These are phyloP conservation scores for Thermomucor indicae-seudaticae DNA, from an alignment of 371 early-diverging fungal genomes.

Conservation along the genomic window DNA sequence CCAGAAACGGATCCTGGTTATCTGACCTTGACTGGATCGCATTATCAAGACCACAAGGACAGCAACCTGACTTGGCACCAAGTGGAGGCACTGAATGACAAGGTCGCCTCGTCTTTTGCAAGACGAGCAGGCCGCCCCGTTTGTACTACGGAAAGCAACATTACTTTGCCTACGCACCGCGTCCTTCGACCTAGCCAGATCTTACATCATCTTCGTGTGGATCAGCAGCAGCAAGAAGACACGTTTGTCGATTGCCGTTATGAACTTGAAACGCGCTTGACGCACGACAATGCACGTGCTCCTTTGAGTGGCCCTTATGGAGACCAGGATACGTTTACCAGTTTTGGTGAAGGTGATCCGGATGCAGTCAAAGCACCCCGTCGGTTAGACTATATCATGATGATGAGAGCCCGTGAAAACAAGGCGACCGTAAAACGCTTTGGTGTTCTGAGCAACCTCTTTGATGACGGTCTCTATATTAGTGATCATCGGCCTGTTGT, in stretches of 20 bases:
- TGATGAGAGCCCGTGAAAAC: conserved; percentile 8
- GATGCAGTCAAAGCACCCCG: conserved; percentile 27
- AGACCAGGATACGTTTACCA: conserved; percentile 37
- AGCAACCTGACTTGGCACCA: conserved; percentile 23
- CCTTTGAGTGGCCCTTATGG: conserved; percentile 41
- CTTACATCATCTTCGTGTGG: conserved; percentile 14
- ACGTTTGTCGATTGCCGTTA: conserved; percentile 31
- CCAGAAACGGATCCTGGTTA: conserved; percentile 35
- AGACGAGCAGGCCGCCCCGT: conserved; percentile 21
- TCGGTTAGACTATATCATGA: conserved; percentile 43
- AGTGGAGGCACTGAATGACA: conserved; percentile 22
- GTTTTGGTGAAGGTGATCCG: conserved; percentile 32
- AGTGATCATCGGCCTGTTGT: conserved; percentile 54
- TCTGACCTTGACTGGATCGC: conserved; percentile 22
- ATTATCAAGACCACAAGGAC: background rate
- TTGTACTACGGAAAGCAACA: conserved; percentile 19
- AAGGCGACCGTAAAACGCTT: conserved; percentile 18
- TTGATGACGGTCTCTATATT: conserved; percentile 38
- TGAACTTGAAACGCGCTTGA: conserved; percentile 23
- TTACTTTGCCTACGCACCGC: conserved; percentile 40
- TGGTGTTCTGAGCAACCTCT: conserved; percentile 35
- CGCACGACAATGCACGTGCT: conserved; percentile 12
- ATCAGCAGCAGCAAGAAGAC: conserved; percentile 7
- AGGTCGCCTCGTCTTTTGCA: conserved; percentile 11
- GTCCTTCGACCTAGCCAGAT: conserved; percentile 32